These are phyloP conservation scores for Quillaja saponaria DNA, from an alignment of 306 rosid species.

Conservation along the genomic window DNA sequence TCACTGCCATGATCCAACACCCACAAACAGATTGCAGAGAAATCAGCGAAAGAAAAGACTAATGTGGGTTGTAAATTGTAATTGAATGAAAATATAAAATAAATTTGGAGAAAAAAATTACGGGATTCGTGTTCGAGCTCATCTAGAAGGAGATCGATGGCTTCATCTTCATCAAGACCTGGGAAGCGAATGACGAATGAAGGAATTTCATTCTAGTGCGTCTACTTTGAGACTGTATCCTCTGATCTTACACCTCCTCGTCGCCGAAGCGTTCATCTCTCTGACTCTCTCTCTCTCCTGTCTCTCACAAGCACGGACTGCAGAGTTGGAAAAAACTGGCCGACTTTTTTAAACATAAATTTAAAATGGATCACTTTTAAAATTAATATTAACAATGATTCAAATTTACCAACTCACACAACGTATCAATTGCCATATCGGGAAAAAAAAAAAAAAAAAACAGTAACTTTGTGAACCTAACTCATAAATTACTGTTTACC, in stretches of 20 bases:
- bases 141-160: slow-evolving; percentile 65
- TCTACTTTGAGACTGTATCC: slow-evolving; percentile 69
- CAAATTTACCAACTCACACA: too few species aligned
- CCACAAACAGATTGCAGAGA: neutral
- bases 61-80: neutral
- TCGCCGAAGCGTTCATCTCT: slow-evolving; percentile 52
- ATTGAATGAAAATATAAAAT: too few species aligned
- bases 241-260: slow-evolving; percentile 72
- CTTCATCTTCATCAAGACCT: slow-evolving; percentile 54
- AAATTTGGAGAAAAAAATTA: slow-evolving; percentile 21
- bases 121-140: slow-evolving; percentile 55
- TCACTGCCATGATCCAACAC: slow-evolving; percentile 49
- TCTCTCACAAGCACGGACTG: too few species aligned
- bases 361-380: too few species aligned
- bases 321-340: too few species aligned
- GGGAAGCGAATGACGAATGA: slow-evolving; percentile 57
- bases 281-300: too few species aligned
- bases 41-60: neutral
- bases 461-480: too few species aligned
- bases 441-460: too few species aligned
- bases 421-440: too few species aligned
- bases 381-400: too few species aligned
- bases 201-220: slow-evolving; percentile 73
- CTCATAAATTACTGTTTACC: too few species aligned
- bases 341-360: too few species aligned